phyloP scores from a whole-genome alignment of 768 basidiomycete species.

The Nidularia pulvinata region DNA sequence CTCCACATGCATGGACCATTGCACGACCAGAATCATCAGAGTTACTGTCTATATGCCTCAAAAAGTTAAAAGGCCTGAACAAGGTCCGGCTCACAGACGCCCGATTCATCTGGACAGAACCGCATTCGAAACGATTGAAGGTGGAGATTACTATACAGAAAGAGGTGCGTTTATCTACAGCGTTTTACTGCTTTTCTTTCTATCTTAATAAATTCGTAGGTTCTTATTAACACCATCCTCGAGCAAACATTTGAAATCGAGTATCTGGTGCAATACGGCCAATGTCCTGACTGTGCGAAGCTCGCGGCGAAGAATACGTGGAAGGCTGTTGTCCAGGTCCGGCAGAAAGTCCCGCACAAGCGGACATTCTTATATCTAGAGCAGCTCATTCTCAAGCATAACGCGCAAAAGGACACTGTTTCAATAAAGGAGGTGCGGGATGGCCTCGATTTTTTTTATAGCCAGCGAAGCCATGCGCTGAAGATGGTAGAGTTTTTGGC shows the following conservation, averaged over 20 bases:
- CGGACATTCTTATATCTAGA: conserved; percentile 97
- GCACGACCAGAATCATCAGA: conserved; percentile 92
- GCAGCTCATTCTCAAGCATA: conserved; percentile 95
- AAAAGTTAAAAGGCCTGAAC: conserved; percentile 91
- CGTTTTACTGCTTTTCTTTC: not conserved
- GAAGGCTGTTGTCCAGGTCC: conserved; percentile 98
- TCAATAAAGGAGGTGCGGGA: conserved; percentile 91
- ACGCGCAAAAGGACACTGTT: conserved; percentile 95
- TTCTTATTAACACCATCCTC: conserved; percentile 91
- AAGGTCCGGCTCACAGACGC: conserved; percentile 98
- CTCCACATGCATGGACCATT: conserved; percentile 84
- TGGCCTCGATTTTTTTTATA: conserved; percentile 97
- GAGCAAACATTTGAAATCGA: conserved; percentile 98
- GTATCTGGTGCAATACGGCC: conserved; percentile 91
- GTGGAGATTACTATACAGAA: conserved; percentile 98
- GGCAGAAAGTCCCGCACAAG: conserved; percentile 98
- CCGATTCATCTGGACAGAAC: conserved; percentile 99
- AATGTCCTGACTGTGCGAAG: conserved; percentile 92
- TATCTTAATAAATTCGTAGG: conserved; percentile 31
- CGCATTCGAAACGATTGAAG: conserved; percentile 90
- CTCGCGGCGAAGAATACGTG: conserved; percentile 99
- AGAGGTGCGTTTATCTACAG: conserved; percentile 58
- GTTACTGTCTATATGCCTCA: conserved; percentile 90
- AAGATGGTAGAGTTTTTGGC: conserved; percentile 96
- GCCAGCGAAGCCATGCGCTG: conserved; percentile 84